phyloP scores from a whole-genome alignment of 768 basidiomycete species.

The Boletales sp. region DNA sequence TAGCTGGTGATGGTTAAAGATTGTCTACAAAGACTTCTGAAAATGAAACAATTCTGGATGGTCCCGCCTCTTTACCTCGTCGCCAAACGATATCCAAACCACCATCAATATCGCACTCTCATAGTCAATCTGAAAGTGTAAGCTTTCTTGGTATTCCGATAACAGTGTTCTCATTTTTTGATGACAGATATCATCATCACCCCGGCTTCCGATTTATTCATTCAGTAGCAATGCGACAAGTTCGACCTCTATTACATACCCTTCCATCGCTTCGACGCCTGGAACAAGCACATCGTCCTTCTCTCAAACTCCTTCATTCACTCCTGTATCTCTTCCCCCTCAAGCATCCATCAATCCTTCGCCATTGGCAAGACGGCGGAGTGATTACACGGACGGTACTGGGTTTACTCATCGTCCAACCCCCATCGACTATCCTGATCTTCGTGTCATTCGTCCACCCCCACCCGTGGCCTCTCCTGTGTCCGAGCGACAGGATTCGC shows the following conservation, averaged over 20 bases:
- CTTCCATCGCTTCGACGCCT: slow-evolving; percentile 40
- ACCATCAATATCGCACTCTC: slow-evolving; percentile 43
- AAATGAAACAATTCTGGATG: slow-evolving; percentile 11
- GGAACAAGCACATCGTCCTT: slow-evolving; percentile 37
- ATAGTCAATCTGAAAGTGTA: slow-evolving; percentile 51
- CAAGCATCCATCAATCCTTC: slow-evolving; percentile 83
- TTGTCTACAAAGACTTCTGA: slow-evolving; percentile 11
- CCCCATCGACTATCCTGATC: slow-evolving; percentile 78
- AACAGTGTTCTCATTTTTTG: slow-evolving; percentile 11
- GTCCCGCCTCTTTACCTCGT: slow-evolving; percentile 23
- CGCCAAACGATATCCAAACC: slow-evolving; percentile 42
- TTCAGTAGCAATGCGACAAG: slow-evolving; percentile 35
- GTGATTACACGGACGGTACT: slow-evolving; percentile 79
- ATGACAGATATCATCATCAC: slow-evolving; percentile 34
- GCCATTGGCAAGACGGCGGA: slow-evolving; percentile 64
- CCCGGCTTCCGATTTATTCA: slow-evolving; percentile 32
- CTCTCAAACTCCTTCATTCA: slow-evolving; percentile 36
- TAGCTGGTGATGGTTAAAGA: slow-evolving; percentile 10
- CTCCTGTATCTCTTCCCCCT: slow-evolving; percentile 61
- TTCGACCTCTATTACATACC: slow-evolving; percentile 52
- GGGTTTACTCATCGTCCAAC: slow-evolving; percentile 41
- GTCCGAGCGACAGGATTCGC: slow-evolving; percentile 72
- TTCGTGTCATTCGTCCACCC: slow-evolving; percentile 71
- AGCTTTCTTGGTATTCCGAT: slow-evolving; percentile 12
- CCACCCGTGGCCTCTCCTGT: slow-evolving; percentile 69